phyloP scores from a whole-genome alignment of 176 grass and related monocot genomes.

The Hordeum marinum region DNA sequence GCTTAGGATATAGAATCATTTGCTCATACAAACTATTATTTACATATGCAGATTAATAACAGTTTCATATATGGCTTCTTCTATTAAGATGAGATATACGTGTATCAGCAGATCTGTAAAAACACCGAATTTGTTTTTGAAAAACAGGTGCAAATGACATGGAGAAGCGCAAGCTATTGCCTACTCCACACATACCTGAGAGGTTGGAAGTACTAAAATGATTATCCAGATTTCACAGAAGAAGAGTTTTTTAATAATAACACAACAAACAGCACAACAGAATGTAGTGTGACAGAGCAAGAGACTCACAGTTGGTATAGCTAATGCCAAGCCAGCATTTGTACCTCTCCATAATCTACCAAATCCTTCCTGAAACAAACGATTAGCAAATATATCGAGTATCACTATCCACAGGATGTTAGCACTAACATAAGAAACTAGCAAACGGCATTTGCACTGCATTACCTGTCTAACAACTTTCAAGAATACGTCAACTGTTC shows the following conservation, averaged over 20 bases:
- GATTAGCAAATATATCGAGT: background rate
- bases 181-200: background rate
- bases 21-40: background rate
- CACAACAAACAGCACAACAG: background rate
- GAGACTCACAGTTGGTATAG: slow-evolving; percentile 76
- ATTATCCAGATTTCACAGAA: background rate
- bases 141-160: background rate
- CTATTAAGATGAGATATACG: background rate
- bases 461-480: slow-evolving; percentile 91
- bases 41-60: background rate
- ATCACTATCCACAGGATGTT: background rate
- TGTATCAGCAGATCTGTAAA: background rate
- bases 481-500: slow-evolving; percentile 86
- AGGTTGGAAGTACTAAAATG: background rate
- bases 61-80: background rate
- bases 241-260: background rate
- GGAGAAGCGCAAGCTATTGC: background rate
- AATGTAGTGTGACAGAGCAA: background rate
- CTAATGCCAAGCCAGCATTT: slow-evolving; percentile 92
- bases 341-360: slow-evolving; percentile 89
- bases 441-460: background rate
- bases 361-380: slow-evolving; percentile 75
- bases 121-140: background rate
- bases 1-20: background rate
- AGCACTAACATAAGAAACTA: background rate